Evolutionary conservation across 768 basidiomycete species (phyloP).

Genomic region (Leccinum ochraceum): DNA sequence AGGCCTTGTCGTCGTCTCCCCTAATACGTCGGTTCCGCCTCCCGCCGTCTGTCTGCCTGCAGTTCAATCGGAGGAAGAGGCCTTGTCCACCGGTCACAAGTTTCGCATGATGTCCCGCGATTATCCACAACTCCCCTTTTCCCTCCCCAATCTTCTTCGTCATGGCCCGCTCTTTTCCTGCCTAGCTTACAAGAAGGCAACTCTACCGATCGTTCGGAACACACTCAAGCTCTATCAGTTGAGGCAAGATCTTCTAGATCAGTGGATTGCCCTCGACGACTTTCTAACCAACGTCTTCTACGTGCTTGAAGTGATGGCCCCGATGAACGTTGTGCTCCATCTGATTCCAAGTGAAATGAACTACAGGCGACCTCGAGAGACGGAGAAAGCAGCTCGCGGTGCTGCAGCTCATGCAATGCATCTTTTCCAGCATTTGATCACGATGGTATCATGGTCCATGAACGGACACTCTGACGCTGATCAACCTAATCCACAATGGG

Average conservation of each 20-base stretch:
- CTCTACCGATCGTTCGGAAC: background rate
- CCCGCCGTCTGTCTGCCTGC: background rate
- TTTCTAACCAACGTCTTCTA: background rate
- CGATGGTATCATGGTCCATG: background rate
- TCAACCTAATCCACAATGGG: background rate
- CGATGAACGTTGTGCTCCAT: background rate
- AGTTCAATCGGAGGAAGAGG: background rate
- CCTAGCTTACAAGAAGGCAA: background rate
- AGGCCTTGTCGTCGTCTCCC: background rate
- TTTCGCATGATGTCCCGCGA: background rate
- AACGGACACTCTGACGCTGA: background rate
- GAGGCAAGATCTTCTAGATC: background rate
- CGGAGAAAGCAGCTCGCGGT: background rate
- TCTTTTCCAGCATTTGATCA: background rate
- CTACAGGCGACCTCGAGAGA: background rate
- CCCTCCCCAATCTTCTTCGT: background rate
- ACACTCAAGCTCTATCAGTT: background rate
- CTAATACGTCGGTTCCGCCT: background rate
- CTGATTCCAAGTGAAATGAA: background rate
- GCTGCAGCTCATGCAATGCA: background rate
- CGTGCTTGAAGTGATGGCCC: background rate
- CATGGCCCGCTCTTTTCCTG: constrained; percentile 1
- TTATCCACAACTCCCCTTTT: background rate
- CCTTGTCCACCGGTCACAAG: background rate
- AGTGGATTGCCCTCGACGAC: background rate